Percentiles rank a stretch among this genome's conserved stretches.
phyloP scores from a whole-genome alignment of 2,329 filamentous ascomycete genomes.

The Elsinoe fawcettii region DNA sequence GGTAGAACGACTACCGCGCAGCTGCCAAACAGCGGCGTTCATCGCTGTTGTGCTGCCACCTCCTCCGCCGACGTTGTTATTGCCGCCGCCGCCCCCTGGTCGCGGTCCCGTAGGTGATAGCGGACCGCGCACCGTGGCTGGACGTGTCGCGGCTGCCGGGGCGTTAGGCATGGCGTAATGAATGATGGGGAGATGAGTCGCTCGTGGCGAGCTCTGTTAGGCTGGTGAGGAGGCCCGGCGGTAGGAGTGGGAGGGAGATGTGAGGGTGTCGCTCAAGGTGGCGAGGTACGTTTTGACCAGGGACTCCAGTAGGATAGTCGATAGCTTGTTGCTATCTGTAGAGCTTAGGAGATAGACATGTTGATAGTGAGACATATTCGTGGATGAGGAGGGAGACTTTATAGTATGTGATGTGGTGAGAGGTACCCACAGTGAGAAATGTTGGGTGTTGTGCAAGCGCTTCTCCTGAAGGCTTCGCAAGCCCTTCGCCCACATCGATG shows the following conservation, averaged over 20 bases:
- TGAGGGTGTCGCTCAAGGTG: background rate
- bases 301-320: background rate
- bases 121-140: too few relatives aligned
- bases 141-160: too few relatives aligned
- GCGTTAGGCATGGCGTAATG: background rate
- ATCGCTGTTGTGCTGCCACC: too few relatives aligned
- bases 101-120: too few relatives aligned
- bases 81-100: too few relatives aligned
- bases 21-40: background rate
- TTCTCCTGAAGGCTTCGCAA: conserved; percentile 1
- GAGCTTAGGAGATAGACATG: background rate
- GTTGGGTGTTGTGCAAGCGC: background rate
- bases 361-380: background rate
- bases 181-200: background rate
- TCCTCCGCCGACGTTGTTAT: too few relatives aligned
- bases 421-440: background rate
- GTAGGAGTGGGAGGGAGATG: background rate
- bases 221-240: background rate
- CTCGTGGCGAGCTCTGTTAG: background rate
- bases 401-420: background rate
- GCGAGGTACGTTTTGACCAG: background rate
- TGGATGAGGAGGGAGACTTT: background rate
- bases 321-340: background rate
- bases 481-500: conserved; percentile 21
- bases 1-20: background rate